Evolutionary conservation across 2,329 filamentous ascomycete genomes (phyloP), one percentile per base, ranked within the genome.

Genomic region (Xylariaceae sp.): DNA sequence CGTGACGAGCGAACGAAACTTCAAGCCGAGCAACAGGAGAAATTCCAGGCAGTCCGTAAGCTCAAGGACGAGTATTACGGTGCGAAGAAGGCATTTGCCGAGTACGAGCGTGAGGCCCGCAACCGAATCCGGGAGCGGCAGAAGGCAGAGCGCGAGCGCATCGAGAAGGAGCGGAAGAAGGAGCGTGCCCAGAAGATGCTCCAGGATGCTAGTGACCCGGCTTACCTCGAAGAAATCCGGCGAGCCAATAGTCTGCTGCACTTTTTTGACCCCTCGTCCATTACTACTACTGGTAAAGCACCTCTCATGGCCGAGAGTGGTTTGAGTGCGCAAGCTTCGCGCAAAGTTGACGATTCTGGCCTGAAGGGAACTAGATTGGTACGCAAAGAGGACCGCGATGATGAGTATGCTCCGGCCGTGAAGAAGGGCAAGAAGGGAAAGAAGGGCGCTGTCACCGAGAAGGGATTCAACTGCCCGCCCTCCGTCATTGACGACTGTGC

Each of bases 151-250:
- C 87, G 90, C 53, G 89, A 91, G 59, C 85, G 84, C 54, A 85
- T 85, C 71, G 79, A 86, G 66, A 85, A 88, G 70, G 87, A 89
- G 73, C 86, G 86, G 77, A 87, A 88, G 77, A 89, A 88, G 79
- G 87, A 89, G 71, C 83, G 86, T 49, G 91, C 90, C 52, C 83
- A 90, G 75, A 84, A 87, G 73, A 82, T 90, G 74, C 86, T 96
- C 41, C 87, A 88, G 68, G 89, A 93, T 70, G 91, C 91, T 66
- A 90, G 87, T 71, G 88, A 91, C 67, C 92, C 89, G 16, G 95
- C 95, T 50, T 99, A 91, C 80, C 82, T 91, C 45, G 91, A 97
- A 67, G 92, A 99, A 79, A 96, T 99, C 70, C 85, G 92, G 68
- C 89, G 89, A 50, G 90, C 91, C 60, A 90, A 95, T 78, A 89